These are phyloP conservation scores for Paramecium sexaurelia DNA, from an alignment of 73 alveolate species.

Conservation along the genomic window DNA sequence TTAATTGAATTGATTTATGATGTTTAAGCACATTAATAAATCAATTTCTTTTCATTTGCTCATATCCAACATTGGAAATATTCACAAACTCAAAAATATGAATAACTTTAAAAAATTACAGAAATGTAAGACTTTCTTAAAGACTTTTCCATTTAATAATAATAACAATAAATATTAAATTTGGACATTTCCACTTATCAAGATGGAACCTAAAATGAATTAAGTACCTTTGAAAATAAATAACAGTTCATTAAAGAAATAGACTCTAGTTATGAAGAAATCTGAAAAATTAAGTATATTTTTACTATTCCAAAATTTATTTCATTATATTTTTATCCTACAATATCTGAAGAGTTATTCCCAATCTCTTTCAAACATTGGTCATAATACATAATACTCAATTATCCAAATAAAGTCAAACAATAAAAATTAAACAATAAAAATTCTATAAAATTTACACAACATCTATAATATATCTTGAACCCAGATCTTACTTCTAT, in stretches of 20 bases:
- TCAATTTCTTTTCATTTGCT: background rate
- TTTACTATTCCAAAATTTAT: background rate
- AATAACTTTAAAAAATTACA: background rate
- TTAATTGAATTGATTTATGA: background rate
- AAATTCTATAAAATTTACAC: too few relatives aligned
- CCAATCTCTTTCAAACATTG: too few relatives aligned
- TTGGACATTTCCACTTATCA: background rate
- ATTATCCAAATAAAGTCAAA: too few relatives aligned
- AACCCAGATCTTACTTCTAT: too few relatives aligned
- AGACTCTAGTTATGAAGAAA: background rate
- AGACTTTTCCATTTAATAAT: background rate
- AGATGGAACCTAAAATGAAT: background rate
- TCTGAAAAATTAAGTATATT: background rate
- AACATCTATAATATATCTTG: too few relatives aligned
- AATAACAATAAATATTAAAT: background rate
- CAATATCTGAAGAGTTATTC: background rate
- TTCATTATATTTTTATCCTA: background rate
- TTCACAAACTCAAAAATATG: background rate
- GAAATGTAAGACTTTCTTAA: background rate
- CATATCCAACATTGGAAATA: background rate
- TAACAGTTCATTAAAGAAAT: background rate
- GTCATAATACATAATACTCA: too few relatives aligned
- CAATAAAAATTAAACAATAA: too few relatives aligned
- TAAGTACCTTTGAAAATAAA: background rate
- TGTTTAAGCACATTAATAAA: background rate